These are phyloP conservation scores for Chaetomium sp. DNA, from an alignment of 2,329 filamentous ascomycete species.

Conservation along the genomic window DNA sequence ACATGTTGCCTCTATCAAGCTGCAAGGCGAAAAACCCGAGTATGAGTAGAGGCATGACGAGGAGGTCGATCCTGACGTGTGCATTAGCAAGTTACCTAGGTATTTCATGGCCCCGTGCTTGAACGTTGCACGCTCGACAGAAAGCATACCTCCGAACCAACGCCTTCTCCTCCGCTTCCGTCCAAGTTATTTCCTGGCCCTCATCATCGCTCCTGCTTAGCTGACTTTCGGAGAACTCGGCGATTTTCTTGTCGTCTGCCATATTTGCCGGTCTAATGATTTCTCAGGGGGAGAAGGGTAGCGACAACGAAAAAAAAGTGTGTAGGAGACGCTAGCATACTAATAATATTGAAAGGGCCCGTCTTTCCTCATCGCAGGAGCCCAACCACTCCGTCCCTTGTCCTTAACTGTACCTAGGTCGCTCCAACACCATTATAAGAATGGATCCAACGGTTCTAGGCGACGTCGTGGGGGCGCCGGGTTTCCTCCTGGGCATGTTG, in stretches of 20 bases:
- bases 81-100: constrained; percentile 8
- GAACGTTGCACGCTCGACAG: neutral
- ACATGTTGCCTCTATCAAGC: constrained; percentile 45
- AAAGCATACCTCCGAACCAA: constrained; percentile 31
- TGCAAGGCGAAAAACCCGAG: constrained; percentile 49
- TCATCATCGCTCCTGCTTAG: constrained; percentile 29
- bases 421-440: neutral
- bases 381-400: neutral
- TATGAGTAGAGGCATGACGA: constrained; percentile 48
- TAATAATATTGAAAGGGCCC: neutral
- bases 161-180: constrained; percentile 32
- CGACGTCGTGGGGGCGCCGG: neutral
- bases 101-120: neutral
- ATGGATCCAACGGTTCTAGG: neutral
- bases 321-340: neutral
- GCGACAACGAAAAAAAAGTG: neutral
- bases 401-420: too few relatives aligned
- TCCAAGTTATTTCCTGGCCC: constrained; percentile 30
- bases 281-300: too few relatives aligned
- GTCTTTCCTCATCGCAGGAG: neutral
- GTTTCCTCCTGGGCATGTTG: neutral
- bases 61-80: constrained; percentile 43
- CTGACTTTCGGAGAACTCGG: constrained; percentile 24
- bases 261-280: neutral
- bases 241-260: constrained; percentile 26